Evolutionary conservation across 345 rosid genomes (phyloP).

Genomic region (Ricinus communis): DNA sequence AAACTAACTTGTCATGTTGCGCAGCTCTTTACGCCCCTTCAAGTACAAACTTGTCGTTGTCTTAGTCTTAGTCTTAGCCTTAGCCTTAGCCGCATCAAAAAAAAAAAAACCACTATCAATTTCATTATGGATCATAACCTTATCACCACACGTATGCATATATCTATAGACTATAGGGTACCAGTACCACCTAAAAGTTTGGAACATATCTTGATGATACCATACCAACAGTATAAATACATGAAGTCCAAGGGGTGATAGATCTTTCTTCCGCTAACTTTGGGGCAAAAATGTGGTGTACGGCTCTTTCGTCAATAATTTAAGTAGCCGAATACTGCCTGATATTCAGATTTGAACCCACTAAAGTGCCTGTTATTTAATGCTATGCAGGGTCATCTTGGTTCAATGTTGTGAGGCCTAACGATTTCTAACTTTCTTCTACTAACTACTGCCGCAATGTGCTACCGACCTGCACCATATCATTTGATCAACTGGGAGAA

Average conservation of each 20-base stretch:
- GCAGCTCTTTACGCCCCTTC: background rate
- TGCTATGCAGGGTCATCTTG: background rate
- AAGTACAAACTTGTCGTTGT: background rate
- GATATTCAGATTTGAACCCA: background rate
- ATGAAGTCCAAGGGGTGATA: background rate
- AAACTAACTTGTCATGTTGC: constrained; percentile 11
- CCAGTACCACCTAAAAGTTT: background rate
- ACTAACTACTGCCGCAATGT: background rate
- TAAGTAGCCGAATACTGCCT: too few relatives aligned
- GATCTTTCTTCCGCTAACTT: background rate
- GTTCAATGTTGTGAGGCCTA: background rate
- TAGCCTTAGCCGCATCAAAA: constrained; percentile 7
- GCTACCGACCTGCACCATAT: too few relatives aligned
- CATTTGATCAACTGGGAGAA: background rate
- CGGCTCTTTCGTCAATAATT: too few relatives aligned
- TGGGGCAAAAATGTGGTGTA: too few relatives aligned
- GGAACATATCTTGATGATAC: background rate
- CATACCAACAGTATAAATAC: background rate
- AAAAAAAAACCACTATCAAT: background rate
- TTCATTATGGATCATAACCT: constrained; percentile 1
- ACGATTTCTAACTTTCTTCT: background rate
- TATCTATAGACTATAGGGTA: background rate
- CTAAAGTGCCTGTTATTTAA: constrained; percentile 4
- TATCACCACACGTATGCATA: background rate
- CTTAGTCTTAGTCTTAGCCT: too few relatives aligned